A percentile compares a stretch with the other conserved stretches of the same genome.
phyloP scores from a whole-genome alignment of 2,329 filamentous ascomycete genomes.

The Xylariaceae sp. region DNA sequence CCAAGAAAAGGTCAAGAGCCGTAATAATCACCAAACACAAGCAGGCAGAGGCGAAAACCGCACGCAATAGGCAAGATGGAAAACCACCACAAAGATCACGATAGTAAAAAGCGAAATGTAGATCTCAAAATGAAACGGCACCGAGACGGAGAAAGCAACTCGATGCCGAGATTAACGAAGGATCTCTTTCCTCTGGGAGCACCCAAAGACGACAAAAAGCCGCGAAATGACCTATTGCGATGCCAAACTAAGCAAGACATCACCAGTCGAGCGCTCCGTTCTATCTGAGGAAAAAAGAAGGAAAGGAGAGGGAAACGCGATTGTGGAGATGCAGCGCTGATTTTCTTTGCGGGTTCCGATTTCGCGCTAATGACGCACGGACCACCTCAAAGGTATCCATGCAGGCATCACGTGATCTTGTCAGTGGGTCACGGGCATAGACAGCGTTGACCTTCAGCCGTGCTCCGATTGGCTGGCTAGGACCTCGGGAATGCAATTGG shows the following conservation, averaged over 20 bases:
- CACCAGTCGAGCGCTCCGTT: conserved; percentile 41
- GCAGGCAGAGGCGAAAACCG: no score
- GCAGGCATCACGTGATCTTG: conserved; percentile 14
- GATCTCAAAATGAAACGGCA: conserved; percentile 38
- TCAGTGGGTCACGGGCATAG: neutral
- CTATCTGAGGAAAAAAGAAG: conserved; percentile 47
- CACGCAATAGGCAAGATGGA: no score
- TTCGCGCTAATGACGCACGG: conserved; percentile 20
- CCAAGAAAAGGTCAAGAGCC: no score
- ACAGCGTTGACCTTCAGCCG: conserved; percentile 19
- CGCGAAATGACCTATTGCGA: conserved; percentile 25
- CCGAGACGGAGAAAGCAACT: conserved; percentile 32
- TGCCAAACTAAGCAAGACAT: conserved; percentile 20
- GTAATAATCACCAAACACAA: no score
- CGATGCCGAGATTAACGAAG: conserved; percentile 38
- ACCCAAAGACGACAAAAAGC: conserved; percentile 25
- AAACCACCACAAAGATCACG: no score
- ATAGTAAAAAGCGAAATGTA: conserved; percentile 25
- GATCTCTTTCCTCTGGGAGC: conserved; percentile 36
- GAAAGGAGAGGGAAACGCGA: conserved; percentile 19
- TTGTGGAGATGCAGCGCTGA: neutral
- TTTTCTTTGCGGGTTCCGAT: conserved; percentile 9
- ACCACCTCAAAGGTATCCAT: conserved; percentile 13
- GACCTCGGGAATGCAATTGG: conserved; percentile 22
- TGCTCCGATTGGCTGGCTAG: conserved; percentile 22